Conservation (phyloP, 148 eudicot genomes). For the Selenicereus undatus region DNA sequence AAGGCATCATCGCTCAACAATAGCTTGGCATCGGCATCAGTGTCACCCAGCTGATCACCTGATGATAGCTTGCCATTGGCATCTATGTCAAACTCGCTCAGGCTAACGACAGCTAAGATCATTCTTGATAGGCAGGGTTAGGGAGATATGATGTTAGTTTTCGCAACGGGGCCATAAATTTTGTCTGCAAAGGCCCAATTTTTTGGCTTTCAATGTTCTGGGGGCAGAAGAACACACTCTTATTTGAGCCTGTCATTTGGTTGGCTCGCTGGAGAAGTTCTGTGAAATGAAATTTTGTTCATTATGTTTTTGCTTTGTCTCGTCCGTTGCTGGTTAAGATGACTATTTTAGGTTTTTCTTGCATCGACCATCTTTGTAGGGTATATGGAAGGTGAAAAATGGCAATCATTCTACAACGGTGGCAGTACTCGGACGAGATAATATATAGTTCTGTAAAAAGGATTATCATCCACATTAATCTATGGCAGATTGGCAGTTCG, state of each 20-base stretch:
- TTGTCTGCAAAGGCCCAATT: background rate
- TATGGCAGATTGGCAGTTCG: no score
- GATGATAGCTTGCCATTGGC: background rate
- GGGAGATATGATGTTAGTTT: background rate
- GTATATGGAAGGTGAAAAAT: no score
- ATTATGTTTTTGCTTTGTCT: no score
- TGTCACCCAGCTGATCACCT: background rate
- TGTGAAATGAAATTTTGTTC: slow-evolving; percentile 3
- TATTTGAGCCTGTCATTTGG: background rate
- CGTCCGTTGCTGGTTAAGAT: no score
- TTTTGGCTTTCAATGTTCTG: background rate
- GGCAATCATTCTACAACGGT: no score
- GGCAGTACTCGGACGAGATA: no score
- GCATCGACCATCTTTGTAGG: no score
- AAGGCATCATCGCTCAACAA: background rate
- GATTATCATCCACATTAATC: no score
- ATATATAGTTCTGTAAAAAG: no score
- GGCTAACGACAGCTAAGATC: background rate
- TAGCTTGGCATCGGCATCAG: background rate
- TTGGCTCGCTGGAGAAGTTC: background rate
- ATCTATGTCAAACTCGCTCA: background rate
- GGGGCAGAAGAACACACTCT: background rate
- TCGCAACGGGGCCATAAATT: background rate
- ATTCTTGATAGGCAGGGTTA: background rate
- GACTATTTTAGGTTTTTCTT: no score